Conservation (phyloP, 1,139 yeast genomes). For the Candida frijolesensis region DNA sequence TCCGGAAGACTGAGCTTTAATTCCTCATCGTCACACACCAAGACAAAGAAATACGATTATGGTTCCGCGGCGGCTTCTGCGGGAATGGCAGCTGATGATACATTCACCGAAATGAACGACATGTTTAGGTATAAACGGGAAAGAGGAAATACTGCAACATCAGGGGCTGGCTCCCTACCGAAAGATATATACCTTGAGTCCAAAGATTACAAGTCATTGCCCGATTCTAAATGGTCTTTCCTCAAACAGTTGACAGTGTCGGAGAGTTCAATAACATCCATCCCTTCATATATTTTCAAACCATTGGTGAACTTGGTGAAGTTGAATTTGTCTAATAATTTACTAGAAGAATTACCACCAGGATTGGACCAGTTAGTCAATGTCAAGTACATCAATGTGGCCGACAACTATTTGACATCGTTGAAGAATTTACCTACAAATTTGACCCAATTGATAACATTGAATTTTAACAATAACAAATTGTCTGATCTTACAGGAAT, state of each 20-base stretch:
- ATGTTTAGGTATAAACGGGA: constrained; percentile 30
- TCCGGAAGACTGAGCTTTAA: constrained; percentile 44
- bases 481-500: constrained; percentile 48
- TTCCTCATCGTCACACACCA: constrained; percentile 18
- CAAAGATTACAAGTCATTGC: constrained; percentile 27
- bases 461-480: constrained; percentile 59
- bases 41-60: constrained; percentile 3
- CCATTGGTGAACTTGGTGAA: constrained; percentile 55
- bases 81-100: constrained; percentile 11
- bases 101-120: constrained; percentile 15
- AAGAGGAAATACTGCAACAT: constrained; percentile 26
- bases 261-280: constrained; percentile 52
- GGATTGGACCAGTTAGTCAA: constrained; percentile 52
- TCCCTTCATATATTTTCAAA: constrained; percentile 49
- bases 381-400: constrained; percentile 56
- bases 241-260: constrained; percentile 59
- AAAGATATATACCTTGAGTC: constrained; percentile 17
- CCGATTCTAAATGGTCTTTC: constrained; percentile 53
- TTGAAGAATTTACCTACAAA: constrained; percentile 42
- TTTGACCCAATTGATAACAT: constrained; percentile 46
- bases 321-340: constrained; percentile 58
- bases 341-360: constrained; percentile 51
- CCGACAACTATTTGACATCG: constrained; percentile 45
- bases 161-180: constrained; percentile 31
- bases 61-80: background rate